A percentile compares a stretch with the other conserved stretches of the same genome.
Conservation (phyloP, 345 rosid genomes). For the Viola odorata region DNA sequence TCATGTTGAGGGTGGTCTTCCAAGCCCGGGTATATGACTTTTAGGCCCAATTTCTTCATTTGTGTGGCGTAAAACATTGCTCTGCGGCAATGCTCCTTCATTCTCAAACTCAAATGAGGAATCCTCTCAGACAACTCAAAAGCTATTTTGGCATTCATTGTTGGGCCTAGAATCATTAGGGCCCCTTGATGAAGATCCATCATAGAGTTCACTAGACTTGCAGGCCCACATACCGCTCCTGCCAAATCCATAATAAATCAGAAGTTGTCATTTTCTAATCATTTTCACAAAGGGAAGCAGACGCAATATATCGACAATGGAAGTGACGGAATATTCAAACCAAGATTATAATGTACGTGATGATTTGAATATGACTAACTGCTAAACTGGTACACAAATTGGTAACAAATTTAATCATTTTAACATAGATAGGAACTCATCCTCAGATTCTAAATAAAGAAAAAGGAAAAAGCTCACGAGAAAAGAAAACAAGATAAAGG, state of each 20-base stretch:
- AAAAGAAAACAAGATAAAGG: too few relatives aligned
- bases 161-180: slow-evolving; percentile 86
- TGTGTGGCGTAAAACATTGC: slow-evolving; percentile 61
- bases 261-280: background rate
- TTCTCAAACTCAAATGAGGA: slow-evolving; percentile 78
- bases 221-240: slow-evolving; percentile 97
- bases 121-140: slow-evolving; percentile 78
- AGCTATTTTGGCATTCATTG: slow-evolving; percentile 95
- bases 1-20: slow-evolving; percentile 72
- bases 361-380: too few relatives aligned
- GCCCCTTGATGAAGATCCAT: slow-evolving; percentile 92
- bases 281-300: background rate
- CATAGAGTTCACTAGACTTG: slow-evolving; percentile 74
- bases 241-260: background rate
- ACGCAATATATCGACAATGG: too few relatives aligned
- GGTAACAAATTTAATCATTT: too few relatives aligned
- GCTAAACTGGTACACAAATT: too few relatives aligned
- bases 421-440: too few relatives aligned
- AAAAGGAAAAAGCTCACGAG: too few relatives aligned
- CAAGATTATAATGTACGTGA: too few relatives aligned
- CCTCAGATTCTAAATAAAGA: too few relatives aligned
- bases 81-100: slow-evolving; percentile 79
- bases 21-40: slow-evolving; percentile 82
- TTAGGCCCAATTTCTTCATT: slow-evolving; percentile 65
- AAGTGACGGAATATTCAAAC: too few relatives aligned